Evolutionary conservation across 176 grass and related monocot species (phyloP), one percentile per base, ranked within the genome.

Genomic region (Eremochloa ophiuroides): DNA sequence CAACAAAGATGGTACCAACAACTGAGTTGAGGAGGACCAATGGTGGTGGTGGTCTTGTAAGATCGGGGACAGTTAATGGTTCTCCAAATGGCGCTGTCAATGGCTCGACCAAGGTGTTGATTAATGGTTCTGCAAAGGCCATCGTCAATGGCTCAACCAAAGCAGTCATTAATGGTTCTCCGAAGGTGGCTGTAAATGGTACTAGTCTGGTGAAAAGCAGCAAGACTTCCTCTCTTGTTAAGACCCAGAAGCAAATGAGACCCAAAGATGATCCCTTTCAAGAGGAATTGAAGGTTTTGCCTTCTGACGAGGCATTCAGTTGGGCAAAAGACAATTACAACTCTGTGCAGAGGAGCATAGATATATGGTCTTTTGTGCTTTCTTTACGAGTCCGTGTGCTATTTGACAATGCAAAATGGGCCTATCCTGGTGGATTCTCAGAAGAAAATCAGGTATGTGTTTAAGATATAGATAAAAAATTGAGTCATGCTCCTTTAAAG

Each of bases 301-400:
- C 95, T 55, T 98, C 95, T 43, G 95, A 98, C 20, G 95, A 98
- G 69, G 88, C 92, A 53, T 98, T 98, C 72, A 98, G 92, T 73
- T 98, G 95, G 95, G 88, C 95, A 33, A 94, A 98, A 79, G 90
- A 94, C 30, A 94, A 79, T 74, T 98, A 98, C 66, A 98, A 89
- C 81, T 75, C 88, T 22, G 88, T 76, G 86, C 95, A 98, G 73
- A 93, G 95, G 85, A 92, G 88, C 29, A 37, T 75, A 35, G 92
- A 98, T 85, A 89, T 98, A 85, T 98, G 95, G 95, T 94, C 92
- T 42, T 98, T 98, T 67, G 92, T 98, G 74, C 60, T 98, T 62
- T 93, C 90, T 87, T 76, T 98, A 42, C 79, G 90, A 35, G 35
- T 98, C 71, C 84, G 88, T 28, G 88, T 94, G 75, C 69, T 98